phyloP scores from a whole-genome alignment of 1,284 basidiomycete species.

The Rhodotorula sp. region DNA sequence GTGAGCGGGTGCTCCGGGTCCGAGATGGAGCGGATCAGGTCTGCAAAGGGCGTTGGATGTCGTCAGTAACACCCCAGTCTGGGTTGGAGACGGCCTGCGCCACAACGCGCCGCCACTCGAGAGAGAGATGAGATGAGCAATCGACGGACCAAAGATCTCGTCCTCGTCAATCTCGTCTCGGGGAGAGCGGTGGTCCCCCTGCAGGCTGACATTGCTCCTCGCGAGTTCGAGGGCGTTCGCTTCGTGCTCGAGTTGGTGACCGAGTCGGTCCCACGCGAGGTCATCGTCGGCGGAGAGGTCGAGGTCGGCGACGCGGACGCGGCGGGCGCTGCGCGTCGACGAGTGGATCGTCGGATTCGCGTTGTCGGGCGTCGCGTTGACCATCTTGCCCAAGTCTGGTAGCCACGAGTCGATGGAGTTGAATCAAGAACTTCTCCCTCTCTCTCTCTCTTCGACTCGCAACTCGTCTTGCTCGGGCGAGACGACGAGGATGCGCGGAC shows the following conservation, averaged over 20 bases:
- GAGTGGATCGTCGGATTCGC: conserved; percentile 43
- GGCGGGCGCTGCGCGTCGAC: conserved; percentile 5
- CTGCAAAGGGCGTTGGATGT: conserved; percentile 25
- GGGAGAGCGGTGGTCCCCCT: neutral
- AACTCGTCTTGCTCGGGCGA: too few relatives aligned
- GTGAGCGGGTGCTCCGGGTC: conserved; percentile 95
- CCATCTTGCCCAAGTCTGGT: conserved; percentile 3
- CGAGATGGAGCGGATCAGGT: conserved; percentile 86
- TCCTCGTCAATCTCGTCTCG: conserved; percentile 59
- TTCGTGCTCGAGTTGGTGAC: conserved; percentile 8
- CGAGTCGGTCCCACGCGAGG: conserved; percentile 41
- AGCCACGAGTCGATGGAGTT: too few relatives aligned
- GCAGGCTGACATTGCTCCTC: neutral
- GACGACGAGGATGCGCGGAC: too few relatives aligned
- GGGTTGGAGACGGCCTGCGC: too few relatives aligned
- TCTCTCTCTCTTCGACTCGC: too few relatives aligned
- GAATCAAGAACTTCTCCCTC: too few relatives aligned
- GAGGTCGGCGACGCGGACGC: conserved; percentile 31
- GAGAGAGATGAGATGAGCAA: conserved; percentile 33
- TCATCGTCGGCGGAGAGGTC: conserved; percentile 37
- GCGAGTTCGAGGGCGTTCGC: neutral
- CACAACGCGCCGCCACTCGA: neutral
- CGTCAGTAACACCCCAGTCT: neutral
- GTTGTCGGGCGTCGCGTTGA: conserved; percentile 38
- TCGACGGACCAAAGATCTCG: conserved; percentile 62